Evolutionary conservation across 768 basidiomycete species (phyloP), one percentile per base, ranked within the genome.

Genomic region (Termitomyces titanicus): DNA sequence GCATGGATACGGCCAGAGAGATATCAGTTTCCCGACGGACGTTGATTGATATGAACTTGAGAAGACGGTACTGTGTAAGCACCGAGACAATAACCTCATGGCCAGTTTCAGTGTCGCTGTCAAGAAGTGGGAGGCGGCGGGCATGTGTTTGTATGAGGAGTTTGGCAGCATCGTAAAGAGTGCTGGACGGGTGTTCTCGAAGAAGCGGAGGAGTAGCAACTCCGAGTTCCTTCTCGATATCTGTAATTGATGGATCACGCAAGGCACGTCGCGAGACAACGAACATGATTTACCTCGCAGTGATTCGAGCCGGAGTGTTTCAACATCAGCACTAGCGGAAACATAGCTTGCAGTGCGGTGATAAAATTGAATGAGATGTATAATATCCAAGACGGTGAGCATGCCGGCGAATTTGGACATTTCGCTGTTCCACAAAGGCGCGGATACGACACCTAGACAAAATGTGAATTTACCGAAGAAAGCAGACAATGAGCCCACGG

Each of bases 361-460:
- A 71, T 98, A 99, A 74, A 95, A 97, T 65, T 99, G 97, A 61
- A 99, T 98, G 61, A 99, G 85, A 69, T 99, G 97, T 55, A 99
- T 98, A 69, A 99, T 94, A 71, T 99, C 97, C 54, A 94, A 83
- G n/a, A 98, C 93, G 9, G 97, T 99, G 66, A 99, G 89, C 96
- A 99, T 98, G 57, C 97, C 97, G 9, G 93, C 92, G 65, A 99
- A 99, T 39, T 79, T 84, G 5, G 92, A 95, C 57, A 83, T 84
- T 60, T 94, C 91, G 70, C 94, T 96, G 75, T 98, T 96, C 93
- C 96, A 99, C 24, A 99, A 78, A 12, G 97, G 96, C 0, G 97
- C 97, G 5, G 97, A 98, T 20, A 98, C 95, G 56, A 98, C 95
- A 58, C 94, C 96, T 97, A 68, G 7, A 42, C 45, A 49, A 35